Conservation (phyloP, 768 basidiomycete species). For the Boletus patriciae region DNA sequence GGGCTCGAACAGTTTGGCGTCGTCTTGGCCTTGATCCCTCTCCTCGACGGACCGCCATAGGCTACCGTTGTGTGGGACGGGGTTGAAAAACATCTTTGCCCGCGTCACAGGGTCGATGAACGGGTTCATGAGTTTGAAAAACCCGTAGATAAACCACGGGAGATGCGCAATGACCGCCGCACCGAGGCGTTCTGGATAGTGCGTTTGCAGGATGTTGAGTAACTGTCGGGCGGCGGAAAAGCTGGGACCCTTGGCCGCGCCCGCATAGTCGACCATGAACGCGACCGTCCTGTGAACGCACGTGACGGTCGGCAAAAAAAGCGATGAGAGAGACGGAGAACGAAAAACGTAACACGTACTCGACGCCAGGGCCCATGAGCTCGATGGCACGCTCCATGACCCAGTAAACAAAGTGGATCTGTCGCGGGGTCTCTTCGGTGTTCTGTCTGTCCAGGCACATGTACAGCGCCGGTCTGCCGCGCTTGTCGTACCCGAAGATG, state of each 20-base stretch:
- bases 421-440: slow-evolving; percentile 63
- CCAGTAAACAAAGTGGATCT: slow-evolving; percentile 75
- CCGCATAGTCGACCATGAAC: slow-evolving; percentile 77
- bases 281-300: slow-evolving; percentile 53
- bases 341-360: slow-evolving; percentile 52
- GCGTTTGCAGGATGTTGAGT: slow-evolving; percentile 69
- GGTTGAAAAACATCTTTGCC: slow-evolving; percentile 75
- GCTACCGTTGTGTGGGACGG: slow-evolving; percentile 33
- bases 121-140: slow-evolving; percentile 76
- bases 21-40: slow-evolving; percentile 16
- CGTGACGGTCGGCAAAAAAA: not conserved
- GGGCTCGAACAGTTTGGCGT: slow-evolving; percentile 51
- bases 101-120: slow-evolving; percentile 84
- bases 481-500: slow-evolving; percentile 70
- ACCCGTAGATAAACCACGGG: slow-evolving; percentile 73
- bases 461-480: slow-evolving; percentile 67
- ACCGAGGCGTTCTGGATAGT: slow-evolving; percentile 87
- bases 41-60: slow-evolving; percentile 29
- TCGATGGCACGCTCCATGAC: slow-evolving; percentile 75
- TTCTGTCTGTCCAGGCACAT: slow-evolving; percentile 74
- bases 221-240: slow-evolving; percentile 40
- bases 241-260: slow-evolving; percentile 60
- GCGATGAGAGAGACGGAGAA: not conserved
- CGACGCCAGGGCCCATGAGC: slow-evolving; percentile 78
- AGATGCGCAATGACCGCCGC: slow-evolving; percentile 72